Evolutionary conservation across 768 basidiomycete genomes (phyloP), one percentile per base, ranked within the genome.

Genomic region (Paxillus rubicundulus): DNA sequence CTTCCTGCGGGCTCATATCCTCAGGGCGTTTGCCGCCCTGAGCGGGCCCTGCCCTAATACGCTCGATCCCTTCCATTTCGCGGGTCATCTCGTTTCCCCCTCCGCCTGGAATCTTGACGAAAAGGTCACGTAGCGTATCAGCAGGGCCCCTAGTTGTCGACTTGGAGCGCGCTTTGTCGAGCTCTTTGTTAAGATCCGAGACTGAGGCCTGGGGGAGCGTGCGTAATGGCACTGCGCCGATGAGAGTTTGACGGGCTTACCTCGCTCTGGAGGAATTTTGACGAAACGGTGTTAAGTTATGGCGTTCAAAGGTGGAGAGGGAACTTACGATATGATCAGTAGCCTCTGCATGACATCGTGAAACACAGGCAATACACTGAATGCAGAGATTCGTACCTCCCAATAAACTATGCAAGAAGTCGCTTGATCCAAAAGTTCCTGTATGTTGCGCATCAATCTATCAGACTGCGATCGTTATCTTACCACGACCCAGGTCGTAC

Each of bases 1-100:
- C 59, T 68, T 98, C 92, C 70, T 95, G 90, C 4, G 94, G 92
- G 47, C 72, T 84, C 92, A 98, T 90, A 16, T 89, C 81, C 55
- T 85, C 82, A 0, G 93, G 89, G 13, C 76, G 72, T 67, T 84
- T 87, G 5, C 86, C 87, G 0, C 82, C 84, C 9, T 73, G 72
- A n/a, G 76, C 72, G 1, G 81, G 76, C 0, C 78, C 80, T 0
- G 82, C 80, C 13, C 87, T 71, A 47, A 89, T 86, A 18, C 82
- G 77, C 61, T 89, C 79, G 53, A 95, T 80, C 34, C 77, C 76
- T 32, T 89, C 85, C 73, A 93, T 77, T 27, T 92, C 89, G 8
- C 90, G 74, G n/a, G 77, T 72, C 73, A 92, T 79, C 7, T 88
- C 83, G 1, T 70, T 67, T 3, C 82, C 84, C 2, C 70, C 68